phyloP scores from a whole-genome alignment of 306 rosid species.

The Erythrophleum fordii region DNA sequence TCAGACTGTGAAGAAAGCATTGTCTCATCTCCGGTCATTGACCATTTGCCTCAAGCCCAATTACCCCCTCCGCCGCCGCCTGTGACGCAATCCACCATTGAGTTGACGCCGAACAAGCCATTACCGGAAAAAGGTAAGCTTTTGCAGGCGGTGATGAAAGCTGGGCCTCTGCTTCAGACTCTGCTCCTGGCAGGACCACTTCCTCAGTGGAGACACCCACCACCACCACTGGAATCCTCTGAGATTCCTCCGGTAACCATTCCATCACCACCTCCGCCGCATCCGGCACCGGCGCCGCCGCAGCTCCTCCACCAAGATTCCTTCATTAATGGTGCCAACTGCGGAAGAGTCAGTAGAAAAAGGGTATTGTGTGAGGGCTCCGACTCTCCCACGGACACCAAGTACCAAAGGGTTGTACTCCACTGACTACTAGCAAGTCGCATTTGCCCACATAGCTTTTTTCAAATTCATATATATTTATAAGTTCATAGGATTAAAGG shows the following conservation, averaged over 20 bases:
- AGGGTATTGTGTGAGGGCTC: constrained; percentile 67
- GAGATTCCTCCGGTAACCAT: constrained; percentile 92
- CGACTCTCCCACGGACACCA: constrained; percentile 69
- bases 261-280: constrained; percentile 52
- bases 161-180: constrained; percentile 93
- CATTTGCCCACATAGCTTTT: constrained; percentile 41
- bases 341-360: constrained; percentile 68
- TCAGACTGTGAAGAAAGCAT: constrained; percentile 99
- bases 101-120: constrained; percentile 61
- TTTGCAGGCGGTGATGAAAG: constrained; percentile 95
- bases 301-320: constrained; percentile 63
- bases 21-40: constrained; percentile 80
- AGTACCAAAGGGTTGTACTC: constrained; percentile 74
- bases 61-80: constrained; percentile 36
- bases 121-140: constrained; percentile 98
- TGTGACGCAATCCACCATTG: constrained; percentile 45
- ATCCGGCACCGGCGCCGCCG: constrained; percentile 35
- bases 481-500: constrained; percentile 48
- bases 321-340: constrained; percentile 48
- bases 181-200: constrained; percentile 95
- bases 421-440: constrained; percentile 52
- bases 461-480: constrained; percentile 29
- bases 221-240: constrained; percentile 89
- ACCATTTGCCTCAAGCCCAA: constrained; percentile 52
- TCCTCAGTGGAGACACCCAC: constrained; percentile 99